These are phyloP conservation scores for Nannizziopsis barbatae DNA, from an alignment of 2,329 filamentous ascomycete species.

Conservation along the genomic window DNA sequence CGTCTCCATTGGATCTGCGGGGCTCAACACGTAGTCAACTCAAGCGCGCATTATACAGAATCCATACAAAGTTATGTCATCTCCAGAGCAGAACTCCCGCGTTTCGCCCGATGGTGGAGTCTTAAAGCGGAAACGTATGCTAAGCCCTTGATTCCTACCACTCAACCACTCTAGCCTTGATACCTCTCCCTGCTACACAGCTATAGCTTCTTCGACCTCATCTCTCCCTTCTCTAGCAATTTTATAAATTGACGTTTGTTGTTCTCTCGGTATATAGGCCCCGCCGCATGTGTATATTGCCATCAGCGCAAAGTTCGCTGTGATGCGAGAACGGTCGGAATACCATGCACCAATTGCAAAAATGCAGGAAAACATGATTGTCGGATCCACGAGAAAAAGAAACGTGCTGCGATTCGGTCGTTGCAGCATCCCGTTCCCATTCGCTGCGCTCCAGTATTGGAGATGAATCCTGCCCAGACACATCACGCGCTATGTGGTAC, in stretches of 20 bases:
- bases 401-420: conserved; percentile 34
- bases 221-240: neutral
- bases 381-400: conserved; percentile 42
- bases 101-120: conserved; percentile 12
- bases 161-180: neutral
- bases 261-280: conserved; percentile 19
- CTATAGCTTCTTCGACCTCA: neutral
- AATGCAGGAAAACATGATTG: conserved; percentile 35
- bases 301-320: conserved; percentile 44
- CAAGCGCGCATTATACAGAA: neutral
- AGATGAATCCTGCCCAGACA: conserved; percentile 6
- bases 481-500: conserved; percentile 3
- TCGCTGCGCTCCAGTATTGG: conserved; percentile 28
- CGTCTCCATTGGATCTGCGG: conserved; percentile 1
- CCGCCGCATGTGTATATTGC: conserved; percentile 40
- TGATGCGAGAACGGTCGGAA: conserved; percentile 38
- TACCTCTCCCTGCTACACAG: neutral
- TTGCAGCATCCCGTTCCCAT: conserved; percentile 39
- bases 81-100: conserved; percentile 12
- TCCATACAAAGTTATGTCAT: conserved; percentile 13
- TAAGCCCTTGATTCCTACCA: neutral
- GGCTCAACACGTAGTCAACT: conserved; percentile 4
- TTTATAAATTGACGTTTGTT: neutral
- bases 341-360: conserved; percentile 41
- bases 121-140: conserved; percentile 16